Conservation (phyloP, 2,329 filamentous ascomycete genomes). For the Emmonsia crescens region DNA sequence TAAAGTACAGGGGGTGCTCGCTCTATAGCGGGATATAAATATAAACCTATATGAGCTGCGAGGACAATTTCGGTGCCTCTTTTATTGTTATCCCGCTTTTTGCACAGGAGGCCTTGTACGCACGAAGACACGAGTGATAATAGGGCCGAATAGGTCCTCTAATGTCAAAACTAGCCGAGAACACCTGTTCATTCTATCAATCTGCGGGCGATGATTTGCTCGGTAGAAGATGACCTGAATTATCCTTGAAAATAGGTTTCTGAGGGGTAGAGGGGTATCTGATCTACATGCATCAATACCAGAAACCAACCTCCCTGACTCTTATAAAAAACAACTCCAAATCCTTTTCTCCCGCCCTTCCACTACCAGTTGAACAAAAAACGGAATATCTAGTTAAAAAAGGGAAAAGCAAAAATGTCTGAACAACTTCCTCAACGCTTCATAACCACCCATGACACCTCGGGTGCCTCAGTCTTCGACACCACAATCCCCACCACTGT, state of each 20-base stretch:
- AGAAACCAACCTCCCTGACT: background rate
- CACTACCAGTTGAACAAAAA: background rate
- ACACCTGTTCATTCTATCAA: background rate
- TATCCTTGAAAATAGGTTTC: background rate
- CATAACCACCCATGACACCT: conserved; percentile 28
- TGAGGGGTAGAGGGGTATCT: background rate
- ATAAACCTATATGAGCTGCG: too few relatives aligned
- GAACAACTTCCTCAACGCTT: conserved; percentile 26
- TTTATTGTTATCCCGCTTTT: too few relatives aligned
- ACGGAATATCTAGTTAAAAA: too few relatives aligned
- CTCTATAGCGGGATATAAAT: too few relatives aligned
- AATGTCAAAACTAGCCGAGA: background rate
- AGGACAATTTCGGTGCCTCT: too few relatives aligned
- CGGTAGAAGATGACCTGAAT: background rate
- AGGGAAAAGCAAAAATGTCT: background rate
- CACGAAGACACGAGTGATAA: background rate
- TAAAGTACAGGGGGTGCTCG: too few relatives aligned
- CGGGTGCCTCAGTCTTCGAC: conserved; percentile 27
- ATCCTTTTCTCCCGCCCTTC: background rate
- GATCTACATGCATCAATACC: background rate
- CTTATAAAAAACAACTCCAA: background rate
- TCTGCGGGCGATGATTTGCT: background rate
- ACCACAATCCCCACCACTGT: conserved; percentile 25
- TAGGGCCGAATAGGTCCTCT: background rate
- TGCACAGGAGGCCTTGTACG: background rate